Evolutionary conservation across 345 rosid species (phyloP), one percentile per base, ranked within the genome.

Genomic region (Salix brachista): DNA sequence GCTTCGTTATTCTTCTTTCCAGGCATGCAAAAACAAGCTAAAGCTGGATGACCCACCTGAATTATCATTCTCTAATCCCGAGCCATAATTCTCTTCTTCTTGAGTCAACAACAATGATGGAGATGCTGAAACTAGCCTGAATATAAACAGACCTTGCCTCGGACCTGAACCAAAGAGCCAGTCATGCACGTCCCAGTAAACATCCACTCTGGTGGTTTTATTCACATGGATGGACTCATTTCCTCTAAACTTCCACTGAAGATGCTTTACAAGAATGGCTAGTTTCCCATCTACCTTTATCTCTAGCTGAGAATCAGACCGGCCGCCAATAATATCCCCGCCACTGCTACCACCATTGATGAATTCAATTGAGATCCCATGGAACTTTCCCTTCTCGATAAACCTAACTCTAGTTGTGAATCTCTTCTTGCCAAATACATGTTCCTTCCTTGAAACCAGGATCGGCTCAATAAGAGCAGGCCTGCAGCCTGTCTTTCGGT

Each of bases 201-300:
- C 83, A 58, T 85, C 86, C 0, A 88, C 81, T 52, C 80, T 79
- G n/a, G 61, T 46, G 50, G 1, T 80, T 70, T 77, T 79, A 39
- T 84, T 73, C 21, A 83, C 75, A 46, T 65, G 39, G 3, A 88
- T 77, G 4, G 84, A 79, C 75, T 79, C 85, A 62, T 86, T 89
- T 25, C 92, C 92, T 77, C 92, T 87, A 25, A 89, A 86, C 66
- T 89, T 87, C 90, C 92, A 86, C 8, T 86, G 92, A 16, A 89
- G 87, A 71, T 84, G 90, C 75, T 86, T 87, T 32, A 87, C 82
- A 50, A 75, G 85, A 68, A 86, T 71, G 1, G 81, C 88, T 44
- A 73, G 12, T 67, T 84, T 67, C 65, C 89, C 88, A 80, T 89
- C 90, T 8, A 86, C 83, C n/a, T 77, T 79, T 60, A 89, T 86